Conservation (phyloP, 2,329 filamentous ascomycete genomes). For the Alternaria angustiovoidea region DNA sequence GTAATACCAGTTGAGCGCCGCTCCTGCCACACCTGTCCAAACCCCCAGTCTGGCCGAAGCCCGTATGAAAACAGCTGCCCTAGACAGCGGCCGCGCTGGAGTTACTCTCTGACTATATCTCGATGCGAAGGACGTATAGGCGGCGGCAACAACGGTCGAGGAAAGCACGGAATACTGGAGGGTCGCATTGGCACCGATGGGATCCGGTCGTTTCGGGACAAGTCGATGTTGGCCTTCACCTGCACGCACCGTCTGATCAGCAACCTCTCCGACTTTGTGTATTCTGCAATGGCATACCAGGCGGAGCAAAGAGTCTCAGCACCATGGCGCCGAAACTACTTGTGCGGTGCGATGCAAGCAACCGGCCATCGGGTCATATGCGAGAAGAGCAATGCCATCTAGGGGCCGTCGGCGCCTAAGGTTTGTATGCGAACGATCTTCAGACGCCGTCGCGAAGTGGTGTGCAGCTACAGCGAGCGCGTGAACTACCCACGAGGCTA, state of each 20-base stretch:
- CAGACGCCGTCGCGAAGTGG: not conserved
- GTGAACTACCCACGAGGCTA: conserved; percentile 19
- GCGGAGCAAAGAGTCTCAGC: conserved; percentile 37
- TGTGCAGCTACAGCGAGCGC: conserved; percentile 14
- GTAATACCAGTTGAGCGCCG: conserved; percentile 38
- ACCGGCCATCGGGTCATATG: conserved; percentile 16
- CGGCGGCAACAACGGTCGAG: conserved; percentile 37
- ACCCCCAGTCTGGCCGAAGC: conserved; percentile 33
- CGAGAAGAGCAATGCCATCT: not conserved
- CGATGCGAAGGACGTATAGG: conserved; percentile 35
- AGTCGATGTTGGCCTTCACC: conserved; percentile 40
- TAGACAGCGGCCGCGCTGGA: conserved; percentile 16
- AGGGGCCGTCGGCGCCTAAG: no score
- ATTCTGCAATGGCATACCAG: conserved; percentile 26
- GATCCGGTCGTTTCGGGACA: conserved; percentile 34
- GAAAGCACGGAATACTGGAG: conserved; percentile 34
- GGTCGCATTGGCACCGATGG: conserved; percentile 41
- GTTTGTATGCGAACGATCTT: conserved; percentile 5
- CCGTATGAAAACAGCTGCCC: conserved; percentile 31
- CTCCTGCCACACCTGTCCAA: conserved; percentile 30
- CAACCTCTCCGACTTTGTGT: not conserved
- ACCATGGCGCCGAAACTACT: conserved; percentile 27
- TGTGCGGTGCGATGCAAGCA: not conserved
- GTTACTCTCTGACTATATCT: conserved; percentile 23
- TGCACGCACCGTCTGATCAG: conserved; percentile 7